These are phyloP conservation scores for Alternaria rosae DNA, from an alignment of 2,329 filamentous ascomycete genomes.

Conservation along the genomic window DNA sequence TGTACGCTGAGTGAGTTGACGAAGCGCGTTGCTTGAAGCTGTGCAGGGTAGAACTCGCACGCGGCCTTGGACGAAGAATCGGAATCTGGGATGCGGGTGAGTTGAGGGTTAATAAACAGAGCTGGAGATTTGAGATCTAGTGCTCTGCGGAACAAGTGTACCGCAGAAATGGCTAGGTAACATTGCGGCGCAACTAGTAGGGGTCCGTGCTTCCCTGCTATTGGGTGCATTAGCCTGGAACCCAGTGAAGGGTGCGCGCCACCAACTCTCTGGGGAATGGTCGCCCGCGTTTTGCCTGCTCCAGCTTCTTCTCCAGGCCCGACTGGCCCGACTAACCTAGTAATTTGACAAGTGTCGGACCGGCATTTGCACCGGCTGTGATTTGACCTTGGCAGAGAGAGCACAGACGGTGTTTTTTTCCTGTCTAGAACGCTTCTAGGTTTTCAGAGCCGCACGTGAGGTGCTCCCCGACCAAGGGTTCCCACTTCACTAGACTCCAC, in stretches of 20 bases:
- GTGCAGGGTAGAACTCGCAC: slow-evolving; percentile 1
- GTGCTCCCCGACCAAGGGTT: slow-evolving; percentile 1
- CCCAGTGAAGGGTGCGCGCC: not conserved
- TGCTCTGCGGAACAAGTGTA: not conserved
- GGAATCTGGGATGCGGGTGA: not conserved
- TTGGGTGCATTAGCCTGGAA: not conserved
- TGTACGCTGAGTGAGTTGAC: not conserved
- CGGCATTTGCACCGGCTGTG: not conserved
- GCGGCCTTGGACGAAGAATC: slow-evolving; percentile 1
- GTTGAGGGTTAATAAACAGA: slow-evolving; percentile 1
- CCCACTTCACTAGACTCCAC: slow-evolving; percentile 1
- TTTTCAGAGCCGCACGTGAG: slow-evolving; percentile 5
- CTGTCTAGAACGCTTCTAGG: not conserved
- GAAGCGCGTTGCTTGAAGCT: not conserved
- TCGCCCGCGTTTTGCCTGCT: not conserved
- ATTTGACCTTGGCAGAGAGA: not conserved
- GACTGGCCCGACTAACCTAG: not conserved
- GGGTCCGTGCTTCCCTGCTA: not conserved
- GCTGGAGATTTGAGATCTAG: slow-evolving; percentile 2
- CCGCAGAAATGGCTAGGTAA: not conserved
- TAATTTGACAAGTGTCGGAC: slow-evolving; percentile 5
- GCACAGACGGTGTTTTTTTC: not conserved
- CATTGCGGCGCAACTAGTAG: not conserved
- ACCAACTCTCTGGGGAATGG: not conserved
- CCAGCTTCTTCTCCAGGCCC: slow-evolving; percentile 1